These are phyloP conservation scores for Syzygium aqueum DNA, from an alignment of 345 rosid genomes.

Conservation along the genomic window DNA sequence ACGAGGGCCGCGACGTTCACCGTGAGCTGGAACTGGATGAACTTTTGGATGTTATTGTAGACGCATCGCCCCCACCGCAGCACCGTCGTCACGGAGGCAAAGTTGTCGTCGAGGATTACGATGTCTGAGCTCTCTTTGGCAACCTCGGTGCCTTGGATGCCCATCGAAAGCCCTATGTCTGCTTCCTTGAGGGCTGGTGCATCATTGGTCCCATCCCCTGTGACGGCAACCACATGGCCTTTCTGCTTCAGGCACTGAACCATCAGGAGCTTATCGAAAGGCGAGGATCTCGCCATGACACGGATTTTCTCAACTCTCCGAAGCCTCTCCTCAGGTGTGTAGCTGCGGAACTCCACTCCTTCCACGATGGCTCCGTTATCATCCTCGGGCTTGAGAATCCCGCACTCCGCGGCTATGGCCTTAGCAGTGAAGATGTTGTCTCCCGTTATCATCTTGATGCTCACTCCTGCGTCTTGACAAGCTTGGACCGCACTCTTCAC, in stretches of 20 bases:
- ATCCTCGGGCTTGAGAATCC: constrained; percentile 38
- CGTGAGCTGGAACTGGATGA: constrained; percentile 74
- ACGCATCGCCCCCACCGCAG: constrained; percentile 78
- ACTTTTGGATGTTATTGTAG: constrained; percentile 65
- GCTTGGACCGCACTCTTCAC: constrained; percentile 52
- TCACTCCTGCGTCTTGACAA: constrained; percentile 63
- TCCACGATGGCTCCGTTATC: constrained; percentile 41
- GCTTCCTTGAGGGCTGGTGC: constrained; percentile 79
- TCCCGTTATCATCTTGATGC: constrained; percentile 73
- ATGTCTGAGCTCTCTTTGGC: constrained; percentile 83
- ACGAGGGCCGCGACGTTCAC: constrained; percentile 58
- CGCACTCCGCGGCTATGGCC: constrained; percentile 73
- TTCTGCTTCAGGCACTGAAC: constrained; percentile 60
- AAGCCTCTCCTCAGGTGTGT: constrained; percentile 27
- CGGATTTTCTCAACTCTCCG: constrained; percentile 41
- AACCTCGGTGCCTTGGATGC: constrained; percentile 70
- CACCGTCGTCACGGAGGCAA: constrained; percentile 53
- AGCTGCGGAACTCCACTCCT: constrained; percentile 51
- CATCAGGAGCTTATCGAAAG: constrained; percentile 66
- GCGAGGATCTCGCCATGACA: constrained; percentile 83
- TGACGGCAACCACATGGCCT: constrained; percentile 75
- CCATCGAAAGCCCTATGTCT: constrained; percentile 71
- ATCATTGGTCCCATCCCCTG: constrained; percentile 70
- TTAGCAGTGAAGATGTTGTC: constrained; percentile 65
- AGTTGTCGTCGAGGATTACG: constrained; percentile 65